phyloP scores from a whole-genome alignment of 164 flowering plant species.

The Saururus chinensis region DNA sequence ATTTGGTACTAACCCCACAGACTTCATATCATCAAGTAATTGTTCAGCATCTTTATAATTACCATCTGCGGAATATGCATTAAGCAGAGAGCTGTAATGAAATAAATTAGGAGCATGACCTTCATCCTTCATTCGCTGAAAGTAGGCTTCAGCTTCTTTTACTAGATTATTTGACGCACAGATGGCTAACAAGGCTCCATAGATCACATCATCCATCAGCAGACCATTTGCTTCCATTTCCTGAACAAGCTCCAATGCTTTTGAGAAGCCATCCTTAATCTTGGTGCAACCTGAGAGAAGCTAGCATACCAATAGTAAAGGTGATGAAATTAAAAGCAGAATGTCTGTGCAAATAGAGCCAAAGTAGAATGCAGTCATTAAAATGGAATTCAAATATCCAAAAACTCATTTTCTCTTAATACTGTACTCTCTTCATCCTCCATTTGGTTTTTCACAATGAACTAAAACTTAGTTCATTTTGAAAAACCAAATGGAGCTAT shows the following conservation, averaged over 20 bases:
- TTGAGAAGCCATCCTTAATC: constrained; percentile 52
- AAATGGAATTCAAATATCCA: too few species aligned
- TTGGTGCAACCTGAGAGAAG: constrained; percentile 83
- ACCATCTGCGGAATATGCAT: constrained; percentile 45
- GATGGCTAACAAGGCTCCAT: constrained; percentile 70
- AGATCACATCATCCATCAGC: constrained; percentile 60
- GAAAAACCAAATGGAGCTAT: too few species aligned
- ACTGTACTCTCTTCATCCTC: too few species aligned
- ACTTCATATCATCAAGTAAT: constrained; percentile 66
- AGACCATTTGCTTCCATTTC: constrained; percentile 48
- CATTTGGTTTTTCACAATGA: too few species aligned
- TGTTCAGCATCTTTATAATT: constrained; percentile 61
- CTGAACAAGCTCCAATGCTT: constrained; percentile 59
- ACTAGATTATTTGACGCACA: constrained; percentile 69
- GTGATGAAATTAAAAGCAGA: background rate
- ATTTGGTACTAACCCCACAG: constrained; percentile 75
- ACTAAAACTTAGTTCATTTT: too few species aligned
- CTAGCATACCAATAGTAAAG: constrained; percentile 26
- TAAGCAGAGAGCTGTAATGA: constrained; percentile 86
- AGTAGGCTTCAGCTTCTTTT: constrained; percentile 70
- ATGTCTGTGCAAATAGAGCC: background rate
- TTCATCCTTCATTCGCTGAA: constrained; percentile 61
- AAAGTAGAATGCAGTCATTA: too few species aligned
- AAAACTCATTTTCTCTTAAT: too few species aligned
- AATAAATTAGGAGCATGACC: constrained; percentile 67